These are phyloP conservation scores for Coemansia sp. DNA, from an alignment of 192 early-diverging fungal genomes.

Conservation along the genomic window DNA sequence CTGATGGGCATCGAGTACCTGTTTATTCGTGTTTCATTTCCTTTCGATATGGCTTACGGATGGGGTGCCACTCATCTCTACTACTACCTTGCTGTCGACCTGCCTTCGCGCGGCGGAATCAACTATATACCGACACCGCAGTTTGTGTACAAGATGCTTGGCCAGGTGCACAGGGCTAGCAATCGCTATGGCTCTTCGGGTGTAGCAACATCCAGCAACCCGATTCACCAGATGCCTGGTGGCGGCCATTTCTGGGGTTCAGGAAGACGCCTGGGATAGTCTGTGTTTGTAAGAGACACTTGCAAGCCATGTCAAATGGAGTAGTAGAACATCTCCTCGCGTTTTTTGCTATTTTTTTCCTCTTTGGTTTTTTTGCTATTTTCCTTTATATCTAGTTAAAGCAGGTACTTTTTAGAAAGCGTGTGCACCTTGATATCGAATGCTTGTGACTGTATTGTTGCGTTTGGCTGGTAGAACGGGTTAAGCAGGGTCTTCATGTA, in stretches of 20 bases:
- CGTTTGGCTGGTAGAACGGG: constrained; percentile 86
- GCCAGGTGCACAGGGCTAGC: constrained; percentile 33
- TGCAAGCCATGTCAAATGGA: too few relatives aligned
- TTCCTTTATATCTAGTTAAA: too few relatives aligned
- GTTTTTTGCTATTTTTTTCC: not conserved
- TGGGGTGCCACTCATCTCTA: constrained; percentile 69
- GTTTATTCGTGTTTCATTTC: constrained; percentile 33
- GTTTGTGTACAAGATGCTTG: constrained; percentile 56
- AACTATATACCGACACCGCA: constrained; percentile 69
- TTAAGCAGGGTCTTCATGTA: constrained; percentile 77
- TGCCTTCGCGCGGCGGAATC: constrained; percentile 66
- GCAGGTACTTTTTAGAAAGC: constrained; percentile 75
- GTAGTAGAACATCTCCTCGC: not conserved
- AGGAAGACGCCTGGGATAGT: constrained; percentile 51
- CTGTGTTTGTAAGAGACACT: too few relatives aligned
- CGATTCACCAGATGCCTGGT: constrained; percentile 27
- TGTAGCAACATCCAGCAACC: constrained; percentile 18
- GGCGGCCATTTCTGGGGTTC: constrained; percentile 58
- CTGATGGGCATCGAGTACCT: constrained; percentile 61
- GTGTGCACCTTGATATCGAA: constrained; percentile 82
- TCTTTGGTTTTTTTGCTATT: not conserved
- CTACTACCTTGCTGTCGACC: constrained; percentile 69
- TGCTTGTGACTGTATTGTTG: constrained; percentile 70
- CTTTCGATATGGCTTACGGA: constrained; percentile 64
- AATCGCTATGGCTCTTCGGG: constrained; percentile 15